Evolutionary conservation across 2,329 filamentous ascomycete genomes (phyloP), one percentile per base, ranked within the genome.

Genomic region (Paraphaeosphaeria minitans): DNA sequence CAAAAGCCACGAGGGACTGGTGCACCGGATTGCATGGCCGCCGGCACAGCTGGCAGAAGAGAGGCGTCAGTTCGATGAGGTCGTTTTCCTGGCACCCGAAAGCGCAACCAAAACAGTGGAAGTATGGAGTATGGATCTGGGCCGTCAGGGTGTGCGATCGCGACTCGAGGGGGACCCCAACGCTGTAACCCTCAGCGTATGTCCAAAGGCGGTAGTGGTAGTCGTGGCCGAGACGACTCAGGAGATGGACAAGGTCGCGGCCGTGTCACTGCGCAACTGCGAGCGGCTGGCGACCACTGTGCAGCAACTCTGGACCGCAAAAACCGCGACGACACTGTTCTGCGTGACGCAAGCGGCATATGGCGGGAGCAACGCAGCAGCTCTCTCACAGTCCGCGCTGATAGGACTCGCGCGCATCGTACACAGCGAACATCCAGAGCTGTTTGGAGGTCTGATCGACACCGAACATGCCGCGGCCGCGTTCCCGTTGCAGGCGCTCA

Each of bases 371-470:
- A 14, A 67, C 1, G 37, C 62, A 1, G 70, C 75, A 1, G 72
- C 66, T 2, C 72, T 79, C 7, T 73, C 75, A 0, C 73, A 79
- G 12, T 69, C 66, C 1, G 64, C 76, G 5, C 56, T 79, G 13
- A 58, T 72, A 29, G 79, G 79, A 4, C 67, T 80, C 1, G 63
- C 65, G 1, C 71, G 79, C 31, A 74, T 81, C 49, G 72, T 78
- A 37, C 72, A 74, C 8, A 68, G 68, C 2, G 79, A 80, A 62
- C 74, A 79, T 27, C 66, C 76, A 0, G 75, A 79, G n/a, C 37
- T 69, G 7, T 79, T 72, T 65, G 77, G 78, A 27, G 76, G 64
- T 0, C 58, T 80, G 21, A 74, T 79, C 29, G 77, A 81, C 59
- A 65, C 65, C 1, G 66, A 76, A 22, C 42, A 24, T 24, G 42